phyloP scores from a whole-genome alignment of 768 basidiomycete species.

The Collybia sp. region DNA sequence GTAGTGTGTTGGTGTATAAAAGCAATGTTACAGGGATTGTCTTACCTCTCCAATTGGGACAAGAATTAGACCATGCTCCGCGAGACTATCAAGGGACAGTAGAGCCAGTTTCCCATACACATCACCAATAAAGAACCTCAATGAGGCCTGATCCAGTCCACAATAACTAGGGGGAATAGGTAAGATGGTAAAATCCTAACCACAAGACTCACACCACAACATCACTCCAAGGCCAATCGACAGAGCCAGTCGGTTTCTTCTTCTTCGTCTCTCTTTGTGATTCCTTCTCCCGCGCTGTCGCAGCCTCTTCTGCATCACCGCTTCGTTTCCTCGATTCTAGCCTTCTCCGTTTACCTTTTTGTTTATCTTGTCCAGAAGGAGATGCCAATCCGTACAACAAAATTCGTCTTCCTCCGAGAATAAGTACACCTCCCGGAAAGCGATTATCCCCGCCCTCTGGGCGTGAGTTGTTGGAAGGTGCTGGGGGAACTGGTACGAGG shows the following conservation, averaged over 20 bases:
- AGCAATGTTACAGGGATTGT: background rate
- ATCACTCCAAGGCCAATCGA: slow-evolving; percentile 77
- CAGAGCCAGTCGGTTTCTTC: slow-evolving; percentile 47
- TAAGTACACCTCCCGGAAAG: slow-evolving; percentile 64
- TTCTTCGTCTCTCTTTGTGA: slow-evolving; percentile 47
- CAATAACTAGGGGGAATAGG: slow-evolving; percentile 38
- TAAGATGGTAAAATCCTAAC: background rate
- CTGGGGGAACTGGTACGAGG: slow-evolving; percentile 35
- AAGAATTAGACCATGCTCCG: slow-evolving; percentile 41
- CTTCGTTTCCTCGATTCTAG: slow-evolving; percentile 48
- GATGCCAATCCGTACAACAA: slow-evolving; percentile 56
- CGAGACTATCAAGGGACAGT: slow-evolving; percentile 47
- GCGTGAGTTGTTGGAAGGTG: slow-evolving; percentile 10
- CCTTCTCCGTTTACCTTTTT: slow-evolving; percentile 49
- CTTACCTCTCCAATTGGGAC: slow-evolving; percentile 71
- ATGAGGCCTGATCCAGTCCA: slow-evolving; percentile 37
- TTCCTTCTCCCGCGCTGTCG: slow-evolving; percentile 52
- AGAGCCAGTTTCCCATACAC: slow-evolving; percentile 65
- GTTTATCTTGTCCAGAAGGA: slow-evolving; percentile 41
- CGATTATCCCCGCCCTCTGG: slow-evolving; percentile 21
- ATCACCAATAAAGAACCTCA: slow-evolving; percentile 63
- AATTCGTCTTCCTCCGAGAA: slow-evolving; percentile 65
- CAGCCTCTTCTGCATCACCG: slow-evolving; percentile 32
- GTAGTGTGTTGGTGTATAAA: background rate
- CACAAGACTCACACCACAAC: slow-evolving; percentile 54